These are phyloP conservation scores for Fusarium acutatum DNA, from an alignment of 2,329 filamentous ascomycete genomes.

Conservation along the genomic window DNA sequence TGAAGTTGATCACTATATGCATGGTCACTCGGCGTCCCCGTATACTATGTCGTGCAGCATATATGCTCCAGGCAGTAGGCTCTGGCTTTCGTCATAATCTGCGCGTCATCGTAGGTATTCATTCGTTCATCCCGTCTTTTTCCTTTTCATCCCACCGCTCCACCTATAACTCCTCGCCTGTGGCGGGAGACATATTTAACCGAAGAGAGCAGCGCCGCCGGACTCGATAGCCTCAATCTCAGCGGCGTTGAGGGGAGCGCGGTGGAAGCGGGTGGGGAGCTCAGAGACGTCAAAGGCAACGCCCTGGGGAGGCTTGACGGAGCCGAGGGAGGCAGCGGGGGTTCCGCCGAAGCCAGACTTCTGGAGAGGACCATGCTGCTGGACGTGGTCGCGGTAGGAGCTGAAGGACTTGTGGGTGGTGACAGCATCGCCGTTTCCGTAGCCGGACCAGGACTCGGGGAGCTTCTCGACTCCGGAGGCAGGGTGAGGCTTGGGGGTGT, in stretches of 20 bases:
- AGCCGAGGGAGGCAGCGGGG: conserved; percentile 75
- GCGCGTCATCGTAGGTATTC: conserved; percentile 26
- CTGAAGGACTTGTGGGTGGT: conserved; percentile 71
- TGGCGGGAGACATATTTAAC: conserved; percentile 45
- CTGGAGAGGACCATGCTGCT: conserved; percentile 79
- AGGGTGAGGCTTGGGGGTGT: conserved; percentile 77
- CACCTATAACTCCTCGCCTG: conserved; percentile 31
- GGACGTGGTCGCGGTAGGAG: conserved; percentile 79
- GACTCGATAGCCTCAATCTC: conserved; percentile 98
- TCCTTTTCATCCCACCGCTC: conserved; percentile 26
- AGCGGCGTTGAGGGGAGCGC: conserved; percentile 74
- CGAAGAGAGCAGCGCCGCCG: conserved; percentile 75
- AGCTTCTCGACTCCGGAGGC: conserved; percentile 73
- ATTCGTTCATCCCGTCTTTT: conserved; percentile 32
- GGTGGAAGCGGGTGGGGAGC: conserved; percentile 84
- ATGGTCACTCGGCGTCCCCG: conserved; percentile 30
- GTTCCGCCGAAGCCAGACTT: conserved; percentile 68
- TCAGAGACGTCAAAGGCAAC: conserved; percentile 89
- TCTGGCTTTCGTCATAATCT: conserved; percentile 23
- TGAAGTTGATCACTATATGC: conserved; percentile 14
- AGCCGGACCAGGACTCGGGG: conserved; percentile 60
- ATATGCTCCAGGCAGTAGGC: conserved; percentile 27
- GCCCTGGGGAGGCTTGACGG: conserved; percentile 75
- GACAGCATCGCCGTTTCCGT: conserved; percentile 43
- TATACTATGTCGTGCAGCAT: conserved; percentile 25